phyloP scores from a whole-genome alignment of 2,329 filamentous ascomycete species.

The Hypoxylon sp. region DNA sequence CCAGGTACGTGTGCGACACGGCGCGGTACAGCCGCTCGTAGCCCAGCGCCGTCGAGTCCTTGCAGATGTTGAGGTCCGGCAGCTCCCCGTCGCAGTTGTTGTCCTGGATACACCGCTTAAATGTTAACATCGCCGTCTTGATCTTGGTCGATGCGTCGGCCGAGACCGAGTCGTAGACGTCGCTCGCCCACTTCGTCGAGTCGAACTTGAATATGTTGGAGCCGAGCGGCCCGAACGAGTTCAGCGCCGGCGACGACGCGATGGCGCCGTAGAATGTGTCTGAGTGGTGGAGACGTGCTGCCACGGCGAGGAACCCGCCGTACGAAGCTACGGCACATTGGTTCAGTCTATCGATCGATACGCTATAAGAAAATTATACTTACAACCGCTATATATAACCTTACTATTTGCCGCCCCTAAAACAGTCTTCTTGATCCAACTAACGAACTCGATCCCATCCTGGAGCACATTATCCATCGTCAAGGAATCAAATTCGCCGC shows the following conservation, averaged over 20 bases:
- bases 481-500: constrained; percentile 14
- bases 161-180: constrained; percentile 28
- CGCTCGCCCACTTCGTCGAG: constrained; percentile 32
- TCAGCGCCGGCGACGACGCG: constrained; percentile 38
- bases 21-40: constrained; percentile 36
- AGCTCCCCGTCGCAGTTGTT: constrained; percentile 29
- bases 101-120: constrained; percentile 35
- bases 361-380: background rate
- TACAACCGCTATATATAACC: constrained; percentile 38
- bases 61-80: constrained; percentile 37
- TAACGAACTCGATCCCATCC: constrained; percentile 37
- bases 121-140: constrained; percentile 25
- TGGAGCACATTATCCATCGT: constrained; percentile 41
- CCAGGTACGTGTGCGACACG: constrained; percentile 26
- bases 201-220: constrained; percentile 35
- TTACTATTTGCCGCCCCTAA: constrained; percentile 28
- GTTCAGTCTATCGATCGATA: constrained; percentile 7
- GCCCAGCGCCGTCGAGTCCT: constrained; percentile 20
- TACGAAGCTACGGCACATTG: constrained; percentile 30
- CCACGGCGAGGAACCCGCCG: constrained; percentile 38
- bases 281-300: constrained; percentile 35
- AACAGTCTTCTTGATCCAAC: constrained; percentile 40
- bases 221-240: constrained; percentile 36
- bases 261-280: constrained; percentile 37
- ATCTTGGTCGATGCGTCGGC: constrained; percentile 30